These are phyloP conservation scores for Diplodia seriata DNA, from an alignment of 2,329 filamentous ascomycete genomes.

Conservation along the genomic window DNA sequence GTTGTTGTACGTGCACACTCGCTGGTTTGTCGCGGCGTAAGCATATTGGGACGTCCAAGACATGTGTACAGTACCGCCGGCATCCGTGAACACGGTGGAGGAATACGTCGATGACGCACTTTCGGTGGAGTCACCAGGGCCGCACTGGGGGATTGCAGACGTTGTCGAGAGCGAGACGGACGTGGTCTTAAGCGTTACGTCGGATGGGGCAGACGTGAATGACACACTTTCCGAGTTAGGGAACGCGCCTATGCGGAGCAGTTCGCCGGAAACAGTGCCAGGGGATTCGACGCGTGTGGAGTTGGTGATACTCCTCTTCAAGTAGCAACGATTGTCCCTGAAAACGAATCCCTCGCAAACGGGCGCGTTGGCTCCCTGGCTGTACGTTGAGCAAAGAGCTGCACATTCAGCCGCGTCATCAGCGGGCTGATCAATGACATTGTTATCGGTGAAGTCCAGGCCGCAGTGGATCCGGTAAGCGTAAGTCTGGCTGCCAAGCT, in stretches of 20 bases:
- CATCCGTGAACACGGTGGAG: conserved; percentile 24
- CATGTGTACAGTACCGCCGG: conserved; percentile 17
- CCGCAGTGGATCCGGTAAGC: conserved; percentile 27
- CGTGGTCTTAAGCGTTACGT: not conserved
- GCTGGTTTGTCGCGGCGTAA: conserved; percentile 10
- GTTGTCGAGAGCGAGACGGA: conserved; percentile 9
- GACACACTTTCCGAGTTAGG: conserved; percentile 1
- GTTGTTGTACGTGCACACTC: conserved; percentile 31
- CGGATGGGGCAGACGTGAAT: conserved; percentile 9
- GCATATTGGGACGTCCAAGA: conserved; percentile 12
- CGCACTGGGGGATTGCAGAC: conserved; percentile 13
- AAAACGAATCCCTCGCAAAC: conserved; percentile 26
- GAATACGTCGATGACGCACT: conserved; percentile 21
- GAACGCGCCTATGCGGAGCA: conserved; percentile 5
- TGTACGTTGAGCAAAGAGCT: conserved; percentile 26
- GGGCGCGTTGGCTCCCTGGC: not conserved
- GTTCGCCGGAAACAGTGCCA: not conserved
- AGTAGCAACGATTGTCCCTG: conserved; percentile 1
- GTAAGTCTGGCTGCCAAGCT: conserved; percentile 20
- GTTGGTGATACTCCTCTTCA: conserved; percentile 22
- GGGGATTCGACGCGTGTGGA: not conserved
- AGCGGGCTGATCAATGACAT: conserved; percentile 11
- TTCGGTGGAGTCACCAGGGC: conserved; percentile 1
- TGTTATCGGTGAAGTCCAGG: conserved; percentile 8
- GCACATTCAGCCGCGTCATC: conserved; percentile 25